phyloP scores from a whole-genome alignment of 2,329 filamentous ascomycete species.

The Colletotrichum sp. region DNA sequence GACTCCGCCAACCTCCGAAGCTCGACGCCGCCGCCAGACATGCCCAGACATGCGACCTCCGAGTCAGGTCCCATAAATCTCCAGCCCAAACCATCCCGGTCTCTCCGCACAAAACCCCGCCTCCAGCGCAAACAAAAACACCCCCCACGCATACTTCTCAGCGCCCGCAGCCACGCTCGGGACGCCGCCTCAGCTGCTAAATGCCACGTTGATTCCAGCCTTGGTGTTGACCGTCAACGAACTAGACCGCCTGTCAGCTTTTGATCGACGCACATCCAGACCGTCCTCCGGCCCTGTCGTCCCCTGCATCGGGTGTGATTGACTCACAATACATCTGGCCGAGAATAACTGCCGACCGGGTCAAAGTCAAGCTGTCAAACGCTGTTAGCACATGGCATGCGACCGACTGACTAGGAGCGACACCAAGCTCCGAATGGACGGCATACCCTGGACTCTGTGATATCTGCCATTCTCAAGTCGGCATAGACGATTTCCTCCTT shows the following conservation, averaged over 20 bases:
- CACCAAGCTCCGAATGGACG: background rate
- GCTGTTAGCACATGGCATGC: background rate
- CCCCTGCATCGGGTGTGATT: background rate
- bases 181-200: slow-evolving; percentile 18
- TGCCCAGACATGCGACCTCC: background rate
- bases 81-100: background rate
- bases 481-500: slow-evolving; percentile 43
- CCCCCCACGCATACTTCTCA: background rate
- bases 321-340: slow-evolving; percentile 45
- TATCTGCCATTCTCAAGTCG: slow-evolving; percentile 34
- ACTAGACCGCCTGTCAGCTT: slow-evolving; percentile 14
- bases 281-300: background rate
- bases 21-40: background rate
- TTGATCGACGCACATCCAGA: background rate
- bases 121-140: background rate
- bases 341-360: slow-evolving; percentile 43
- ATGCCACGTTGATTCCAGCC: slow-evolving; percentile 31
- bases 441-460: slow-evolving; percentile 41
- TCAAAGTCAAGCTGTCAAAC: slow-evolving; percentile 43
- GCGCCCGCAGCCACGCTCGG: background rate
- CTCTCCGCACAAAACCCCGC: background rate
- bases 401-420: background rate
- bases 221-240: slow-evolving; percentile 35
- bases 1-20: background rate
- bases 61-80: slow-evolving; percentile 12